Conservation (phyloP, 2,329 filamentous ascomycete species). For the Xylariaceae sp. region DNA sequence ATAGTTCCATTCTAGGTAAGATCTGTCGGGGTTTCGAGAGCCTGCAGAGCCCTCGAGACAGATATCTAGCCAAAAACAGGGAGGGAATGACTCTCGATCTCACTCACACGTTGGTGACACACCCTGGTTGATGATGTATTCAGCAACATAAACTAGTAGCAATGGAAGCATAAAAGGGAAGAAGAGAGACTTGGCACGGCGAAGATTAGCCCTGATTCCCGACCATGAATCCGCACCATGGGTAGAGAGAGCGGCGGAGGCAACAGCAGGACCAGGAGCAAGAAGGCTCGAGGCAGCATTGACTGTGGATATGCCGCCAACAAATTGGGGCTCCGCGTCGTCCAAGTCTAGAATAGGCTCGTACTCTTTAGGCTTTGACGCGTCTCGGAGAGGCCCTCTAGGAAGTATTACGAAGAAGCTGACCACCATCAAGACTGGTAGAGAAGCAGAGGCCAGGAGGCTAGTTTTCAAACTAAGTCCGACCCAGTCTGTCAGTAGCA, state of each 20-base stretch:
- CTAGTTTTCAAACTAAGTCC: constrained; percentile 76
- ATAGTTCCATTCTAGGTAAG: background rate
- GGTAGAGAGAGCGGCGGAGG: constrained; percentile 49
- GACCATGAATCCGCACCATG: constrained; percentile 41
- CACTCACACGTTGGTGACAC: constrained; percentile 73
- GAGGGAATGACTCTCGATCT: no score
- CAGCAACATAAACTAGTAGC: constrained; percentile 89
- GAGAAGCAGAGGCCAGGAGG: constrained; percentile 76
- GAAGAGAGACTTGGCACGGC: constrained; percentile 73
- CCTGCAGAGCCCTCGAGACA: background rate
- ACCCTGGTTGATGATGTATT: constrained; percentile 98
- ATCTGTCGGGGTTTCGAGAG: no score
- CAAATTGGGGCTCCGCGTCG: constrained; percentile 48
- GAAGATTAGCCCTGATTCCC: constrained; percentile 59
- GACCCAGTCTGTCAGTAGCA: constrained; percentile 81
- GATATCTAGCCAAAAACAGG: background rate
- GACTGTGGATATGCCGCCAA: constrained; percentile 45
- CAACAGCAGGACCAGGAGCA: constrained; percentile 50
- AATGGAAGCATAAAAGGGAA: constrained; percentile 88
- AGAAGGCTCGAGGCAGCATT: constrained; percentile 58
- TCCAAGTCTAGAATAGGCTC: constrained; percentile 56
- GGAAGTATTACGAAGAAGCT: constrained; percentile 88
- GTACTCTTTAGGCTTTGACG: constrained; percentile 57
- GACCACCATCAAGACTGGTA: constrained; percentile 82
- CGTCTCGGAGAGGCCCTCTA: constrained; percentile 64